phyloP scores from a whole-genome alignment of 1,139 yeast genomes.

The Yamadazyma triangularis region DNA sequence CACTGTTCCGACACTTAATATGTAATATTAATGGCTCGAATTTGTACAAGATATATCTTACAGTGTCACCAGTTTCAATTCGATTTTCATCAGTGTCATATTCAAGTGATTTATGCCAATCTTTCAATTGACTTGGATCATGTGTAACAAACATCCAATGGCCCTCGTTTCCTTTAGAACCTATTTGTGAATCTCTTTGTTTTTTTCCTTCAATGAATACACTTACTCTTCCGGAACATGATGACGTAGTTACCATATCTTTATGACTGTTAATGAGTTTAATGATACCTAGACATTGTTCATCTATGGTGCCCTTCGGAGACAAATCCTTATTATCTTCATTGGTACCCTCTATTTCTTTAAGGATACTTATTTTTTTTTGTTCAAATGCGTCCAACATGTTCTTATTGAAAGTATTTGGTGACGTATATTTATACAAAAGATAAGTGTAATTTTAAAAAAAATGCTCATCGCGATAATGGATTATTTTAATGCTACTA shows the following conservation, averaged over 20 bases:
- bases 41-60: constrained; percentile 64
- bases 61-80: constrained; percentile 8
- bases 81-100: constrained; percentile 8
- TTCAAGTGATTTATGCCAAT: constrained; percentile 41
- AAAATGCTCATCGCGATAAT: background rate
- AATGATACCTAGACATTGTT: constrained; percentile 65
- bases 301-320: constrained; percentile 83
- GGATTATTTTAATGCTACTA: constrained; percentile 51
- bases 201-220: constrained; percentile 69
- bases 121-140: constrained; percentile 42
- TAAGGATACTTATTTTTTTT: constrained; percentile 57
- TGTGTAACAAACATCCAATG: constrained; percentile 83
- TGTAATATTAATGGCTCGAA: constrained; percentile 84
- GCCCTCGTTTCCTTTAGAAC: constrained; percentile 87
- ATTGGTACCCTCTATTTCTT: constrained; percentile 44
- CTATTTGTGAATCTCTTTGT: constrained; percentile 39
- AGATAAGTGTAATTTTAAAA: background rate
- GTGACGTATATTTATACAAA: constrained; percentile 1
- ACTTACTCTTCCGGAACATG: constrained; percentile 84
- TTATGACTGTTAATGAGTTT: constrained; percentile 55
- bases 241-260: constrained; percentile 80
- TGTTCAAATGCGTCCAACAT: constrained; percentile 61
- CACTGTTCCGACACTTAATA: constrained; percentile 66
- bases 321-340: constrained; percentile 58
- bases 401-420: too few relatives aligned